These are phyloP conservation scores for Castanea sativa DNA, from an alignment of 306 rosid species.

Conservation along the genomic window DNA sequence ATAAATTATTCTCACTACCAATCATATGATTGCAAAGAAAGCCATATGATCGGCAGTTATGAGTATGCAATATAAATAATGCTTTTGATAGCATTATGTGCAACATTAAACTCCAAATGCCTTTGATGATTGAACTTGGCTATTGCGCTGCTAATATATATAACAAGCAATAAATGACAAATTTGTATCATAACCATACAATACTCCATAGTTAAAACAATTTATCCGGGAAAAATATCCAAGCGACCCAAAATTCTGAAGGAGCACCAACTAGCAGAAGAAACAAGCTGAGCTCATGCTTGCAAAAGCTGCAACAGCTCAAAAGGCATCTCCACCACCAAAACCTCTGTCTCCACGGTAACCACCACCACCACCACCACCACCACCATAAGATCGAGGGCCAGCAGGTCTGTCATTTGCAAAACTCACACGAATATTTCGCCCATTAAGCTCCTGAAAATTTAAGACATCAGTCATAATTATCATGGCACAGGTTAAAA, in stretches of 20 bases:
- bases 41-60: neutral
- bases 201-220: neutral
- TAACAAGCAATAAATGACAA: neutral
- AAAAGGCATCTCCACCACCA: constrained; percentile 22
- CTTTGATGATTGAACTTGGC: neutral
- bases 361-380: constrained; percentile 27
- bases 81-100: neutral
- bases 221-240: neutral
- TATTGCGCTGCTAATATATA: neutral
- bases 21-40: neutral
- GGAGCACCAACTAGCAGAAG: neutral
- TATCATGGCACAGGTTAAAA: too few relatives aligned
- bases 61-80: neutral
- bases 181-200: neutral
- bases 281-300: neutral
- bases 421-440: constrained; percentile 57
- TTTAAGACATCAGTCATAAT: constrained; percentile 7
- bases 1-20: neutral
- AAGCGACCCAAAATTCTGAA: neutral
- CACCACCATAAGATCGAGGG: constrained; percentile 28
- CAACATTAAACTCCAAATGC: neutral
- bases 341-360: constrained; percentile 33
- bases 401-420: constrained; percentile 54
- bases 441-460: constrained; percentile 60
- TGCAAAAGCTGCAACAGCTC: neutral